Evolutionary conservation across 306 rosid genomes (phyloP).

Genomic region (Carpinus fangiana): DNA sequence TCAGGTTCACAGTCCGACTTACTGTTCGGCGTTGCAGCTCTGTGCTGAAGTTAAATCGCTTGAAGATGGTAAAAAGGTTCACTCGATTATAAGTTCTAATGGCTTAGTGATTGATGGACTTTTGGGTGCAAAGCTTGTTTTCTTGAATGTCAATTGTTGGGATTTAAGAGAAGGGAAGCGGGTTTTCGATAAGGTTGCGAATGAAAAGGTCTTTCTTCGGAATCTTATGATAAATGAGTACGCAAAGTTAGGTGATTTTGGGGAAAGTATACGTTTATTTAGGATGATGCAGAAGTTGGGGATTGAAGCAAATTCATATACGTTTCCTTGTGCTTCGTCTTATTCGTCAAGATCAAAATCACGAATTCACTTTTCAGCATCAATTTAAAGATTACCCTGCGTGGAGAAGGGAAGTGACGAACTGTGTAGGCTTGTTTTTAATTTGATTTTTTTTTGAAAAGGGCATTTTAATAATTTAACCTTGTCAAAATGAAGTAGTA

Average conservation of each 20-base stretch:
- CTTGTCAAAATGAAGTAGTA: no score
- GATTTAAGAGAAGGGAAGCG: conserved; percentile 54
- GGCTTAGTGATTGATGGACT: conserved; percentile 36
- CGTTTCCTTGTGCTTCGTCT: conserved; percentile 42
- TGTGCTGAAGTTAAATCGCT: conserved; percentile 58
- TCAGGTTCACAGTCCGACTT: conserved; percentile 8
- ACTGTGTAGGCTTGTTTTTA: no score
- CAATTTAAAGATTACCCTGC: no score
- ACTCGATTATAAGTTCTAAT: conserved; percentile 44
- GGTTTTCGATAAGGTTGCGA: conserved; percentile 48
- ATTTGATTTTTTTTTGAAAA: no score
- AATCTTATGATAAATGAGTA: conserved; percentile 67
- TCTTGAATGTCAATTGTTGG: conserved; percentile 65
- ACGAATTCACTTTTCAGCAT: no score
- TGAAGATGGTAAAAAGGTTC: conserved; percentile 59
- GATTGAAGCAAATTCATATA: conserved; percentile 48
- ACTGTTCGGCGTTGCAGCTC: conserved; percentile 66
- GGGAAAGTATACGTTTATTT: conserved; percentile 54
- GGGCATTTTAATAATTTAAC: no score
- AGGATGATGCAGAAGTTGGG: conserved; percentile 57
- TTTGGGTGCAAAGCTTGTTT: conserved; percentile 67
- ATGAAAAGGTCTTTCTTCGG: conserved; percentile 66
- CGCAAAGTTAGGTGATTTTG: conserved; percentile 47
- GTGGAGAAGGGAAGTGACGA: no score
- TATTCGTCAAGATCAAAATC: no score